phyloP scores from a whole-genome alignment of 805 yeast genomes.

The Cyberlindnera nakhonratchasimensis region DNA sequence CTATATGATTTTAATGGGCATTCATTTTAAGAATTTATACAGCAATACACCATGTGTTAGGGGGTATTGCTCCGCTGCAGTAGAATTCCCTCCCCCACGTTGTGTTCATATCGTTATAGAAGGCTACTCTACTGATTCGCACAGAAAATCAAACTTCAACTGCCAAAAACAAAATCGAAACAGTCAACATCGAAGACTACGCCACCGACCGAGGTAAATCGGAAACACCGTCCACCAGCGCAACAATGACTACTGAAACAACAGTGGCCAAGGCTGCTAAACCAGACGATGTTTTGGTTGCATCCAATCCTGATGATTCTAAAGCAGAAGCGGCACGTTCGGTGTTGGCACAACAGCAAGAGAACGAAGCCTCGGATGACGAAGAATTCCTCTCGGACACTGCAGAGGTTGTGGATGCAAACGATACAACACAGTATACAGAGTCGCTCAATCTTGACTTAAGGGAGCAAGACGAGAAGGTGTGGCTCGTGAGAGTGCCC shows the following conservation, averaged over 20 bases:
- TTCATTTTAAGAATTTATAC: too few relatives aligned
- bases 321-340: constrained; percentile 11
- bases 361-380: constrained; percentile 32
- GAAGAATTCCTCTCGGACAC: constrained; percentile 40
- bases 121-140: too few relatives aligned
- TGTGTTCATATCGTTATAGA: too few relatives aligned
- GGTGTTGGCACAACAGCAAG: constrained; percentile 25
- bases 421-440: constrained; percentile 51
- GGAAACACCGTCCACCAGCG: background rate
- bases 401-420: constrained; percentile 43
- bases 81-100: too few relatives aligned
- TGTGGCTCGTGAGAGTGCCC: constrained; percentile 92
- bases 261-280: background rate
- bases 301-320: background rate
- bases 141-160: too few relatives aligned
- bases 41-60: too few relatives aligned
- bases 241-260: constrained; percentile 6
- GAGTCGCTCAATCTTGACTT: constrained; percentile 71
- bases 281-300: background rate
- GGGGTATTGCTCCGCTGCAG: too few relatives aligned
- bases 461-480: constrained; percentile 56
- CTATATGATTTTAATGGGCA: too few relatives aligned
- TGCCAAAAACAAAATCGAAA: background rate
- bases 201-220: too few relatives aligned
- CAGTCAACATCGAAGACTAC: background rate